These are phyloP conservation scores for Chenopodium formosanum DNA, from an alignment of 148 eudicot genomes.

Conservation along the genomic window DNA sequence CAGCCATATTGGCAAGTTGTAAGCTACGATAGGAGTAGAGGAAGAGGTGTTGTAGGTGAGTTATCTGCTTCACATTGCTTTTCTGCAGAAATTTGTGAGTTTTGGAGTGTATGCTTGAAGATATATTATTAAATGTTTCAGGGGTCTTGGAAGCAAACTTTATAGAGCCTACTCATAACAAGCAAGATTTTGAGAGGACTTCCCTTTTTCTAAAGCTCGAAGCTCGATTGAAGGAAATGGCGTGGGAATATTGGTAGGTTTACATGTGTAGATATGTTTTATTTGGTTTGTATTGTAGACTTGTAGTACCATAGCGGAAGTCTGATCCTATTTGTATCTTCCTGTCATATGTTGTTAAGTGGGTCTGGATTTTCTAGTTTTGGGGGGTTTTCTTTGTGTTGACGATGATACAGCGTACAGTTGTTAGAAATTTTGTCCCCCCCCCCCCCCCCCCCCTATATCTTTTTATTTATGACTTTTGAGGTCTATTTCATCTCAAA, in stretches of 20 bases:
- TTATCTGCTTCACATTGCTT: neutral
- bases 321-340: neutral
- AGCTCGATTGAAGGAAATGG: conserved; percentile 75
- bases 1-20: conserved; percentile 88
- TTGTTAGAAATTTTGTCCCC: no score
- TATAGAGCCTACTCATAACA: conserved; percentile 77
- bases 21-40: conserved; percentile 50
- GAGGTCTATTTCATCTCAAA: no score
- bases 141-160: conserved; percentile 83
- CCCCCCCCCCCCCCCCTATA: no score
- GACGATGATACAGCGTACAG: no score
- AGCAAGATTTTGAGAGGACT: conserved; percentile 93
- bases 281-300: no score
- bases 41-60: conserved; percentile 86
- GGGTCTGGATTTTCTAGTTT: no score
- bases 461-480: no score
- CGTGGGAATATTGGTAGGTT: conserved; percentile 77
- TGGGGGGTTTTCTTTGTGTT: no score
- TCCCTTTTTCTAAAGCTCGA: conserved; percentile 77
- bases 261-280: neutral
- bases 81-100: neutral
- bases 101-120: neutral
- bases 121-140: conserved; percentile 19
- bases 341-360: no score
- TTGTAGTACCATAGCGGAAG: neutral